Conservation (phyloP, 805 yeast species). For the Lachancea nothofagi region DNA sequence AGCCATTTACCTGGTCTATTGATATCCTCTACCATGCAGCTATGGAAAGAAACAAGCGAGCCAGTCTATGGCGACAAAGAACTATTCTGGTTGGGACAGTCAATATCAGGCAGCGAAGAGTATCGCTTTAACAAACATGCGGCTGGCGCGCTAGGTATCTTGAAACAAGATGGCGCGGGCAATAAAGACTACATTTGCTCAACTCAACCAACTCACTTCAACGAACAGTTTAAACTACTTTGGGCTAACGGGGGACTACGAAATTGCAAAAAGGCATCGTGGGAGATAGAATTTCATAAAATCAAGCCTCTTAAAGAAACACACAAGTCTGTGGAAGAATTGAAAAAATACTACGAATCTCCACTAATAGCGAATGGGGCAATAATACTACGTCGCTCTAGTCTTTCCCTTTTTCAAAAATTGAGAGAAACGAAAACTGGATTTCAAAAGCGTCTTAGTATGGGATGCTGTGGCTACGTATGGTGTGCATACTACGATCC, state of each 20-base stretch:
- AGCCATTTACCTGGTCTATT: slow-evolving; percentile 25
- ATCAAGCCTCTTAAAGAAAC: slow-evolving; percentile 2
- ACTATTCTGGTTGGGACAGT: slow-evolving; percentile 32
- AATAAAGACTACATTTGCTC: slow-evolving; percentile 22
- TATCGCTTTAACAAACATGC: slow-evolving; percentile 19
- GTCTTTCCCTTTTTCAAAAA: neutral
- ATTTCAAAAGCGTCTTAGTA: slow-evolving; percentile 6
- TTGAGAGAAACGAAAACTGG: slow-evolving; percentile 7
- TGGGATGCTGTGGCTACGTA: slow-evolving; percentile 4
- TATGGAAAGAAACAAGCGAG: slow-evolving; percentile 15
- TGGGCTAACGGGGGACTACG: slow-evolving; percentile 34
- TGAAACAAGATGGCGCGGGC: slow-evolving; percentile 13
- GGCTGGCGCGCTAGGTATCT: slow-evolving; percentile 23
- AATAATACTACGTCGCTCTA: slow-evolving; percentile 9
- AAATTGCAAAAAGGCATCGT: slow-evolving; percentile 20
- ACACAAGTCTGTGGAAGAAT: slow-evolving; percentile 6
- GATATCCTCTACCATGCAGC: slow-evolving; percentile 17
- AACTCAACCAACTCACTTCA: slow-evolving; percentile 29
- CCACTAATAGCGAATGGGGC: slow-evolving; percentile 12
- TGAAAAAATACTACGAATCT: slow-evolving; percentile 11
- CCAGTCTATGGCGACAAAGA: slow-evolving; percentile 30
- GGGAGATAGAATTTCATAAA: slow-evolving; percentile 11
- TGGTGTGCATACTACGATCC: slow-evolving; percentile 9
- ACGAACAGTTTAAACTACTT: slow-evolving; percentile 17
- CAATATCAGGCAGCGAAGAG: slow-evolving; percentile 16